Evolutionary conservation across 331 rosid genomes (phyloP), one percentile per base, ranked within the genome.

Genomic region (Phaseolus coccineus): DNA sequence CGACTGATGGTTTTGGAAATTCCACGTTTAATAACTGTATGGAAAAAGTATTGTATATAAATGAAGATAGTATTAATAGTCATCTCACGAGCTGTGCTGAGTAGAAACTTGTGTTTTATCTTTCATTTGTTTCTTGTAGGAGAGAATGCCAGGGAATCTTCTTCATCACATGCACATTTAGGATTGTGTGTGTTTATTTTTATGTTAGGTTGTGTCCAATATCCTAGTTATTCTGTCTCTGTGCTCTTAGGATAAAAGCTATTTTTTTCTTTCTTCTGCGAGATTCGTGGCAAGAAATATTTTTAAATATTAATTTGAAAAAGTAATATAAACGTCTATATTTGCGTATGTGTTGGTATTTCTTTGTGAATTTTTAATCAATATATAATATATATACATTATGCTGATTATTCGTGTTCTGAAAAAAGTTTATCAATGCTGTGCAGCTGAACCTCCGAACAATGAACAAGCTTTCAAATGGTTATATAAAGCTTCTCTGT

Each of bases 361-460:
- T 1, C 10, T 67, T 67, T 42, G 51, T 35, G 39, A 6, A 28
- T 19, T 35, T 62, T 77, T 48, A 31, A 33, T 51, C 37, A 37
- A 8, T 50, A 33, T 63, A 44, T 47, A 37, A 8, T 50, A 33
- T 63, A 44, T 47, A 14, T 35, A 24, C 56, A 58, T 61, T 27
- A n/a, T 77, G 77, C 58, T 62, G 77, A 78, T 77, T 15, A 53
- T 80, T 76, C n/a, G 46, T 77, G 67, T 9, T 42, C 53, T 83
- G 53, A 76, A n/a, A 56, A 62, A 47, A 37, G 16, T 76, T 24
- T 22, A 19, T 40, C 70, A 46, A 16, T 84, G 64, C 14, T 73
- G 37, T 87, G 94, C 89, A 94, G 98, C 81, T 77, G 91, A 89
- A 76, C 91, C 97, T 78, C 84, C 95, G 39, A 90, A 91, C 82